Base-by-base conservation (phyloP, 2,329 filamentous ascomycete genomes). In the Claviceps maximensis region DNA sequence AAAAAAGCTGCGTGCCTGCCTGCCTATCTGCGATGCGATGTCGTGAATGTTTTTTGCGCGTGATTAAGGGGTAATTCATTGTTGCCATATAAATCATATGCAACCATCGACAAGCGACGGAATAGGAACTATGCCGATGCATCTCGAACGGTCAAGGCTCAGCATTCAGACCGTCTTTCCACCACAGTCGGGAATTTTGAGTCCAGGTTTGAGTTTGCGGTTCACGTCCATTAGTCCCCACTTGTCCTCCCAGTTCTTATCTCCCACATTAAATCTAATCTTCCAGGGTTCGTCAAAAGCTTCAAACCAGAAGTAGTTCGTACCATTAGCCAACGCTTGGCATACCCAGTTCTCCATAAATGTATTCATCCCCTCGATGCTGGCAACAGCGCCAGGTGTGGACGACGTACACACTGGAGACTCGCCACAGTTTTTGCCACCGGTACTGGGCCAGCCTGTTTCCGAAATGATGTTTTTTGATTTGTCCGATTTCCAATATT, bases 271-370 rank as follows among this genome's bases (percentile, higher is more conserved):
- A 71, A 83, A 95, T 19, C 68, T 63, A 53, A 85, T 74, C 72
- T 97, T 96, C 91, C 91, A 97, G 2, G 89, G 89, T 74, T 97
- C 91, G 65, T 97, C 91, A 65, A 96, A 97, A 10, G 89, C 89
- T 65, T 90, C 87, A 66, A 97, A 96, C 91, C 91, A 97, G 65
- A 96, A 96, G 67, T 95, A 97, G 59, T 94, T 83, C 1, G 89
- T 96, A 47, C 84, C 86, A 62, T 95, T 95, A 25, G 72, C 73
- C 57, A 96, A 70, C 12, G 86, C 83, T 50, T 81, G 75, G 67
- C 91, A 97, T 0, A 97, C 82, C 84, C 87, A 97, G 58, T 82
- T 80, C 1, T 82, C 74, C 80, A 97, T 84, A 62, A 96, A 89
- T n/a, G 73, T 75, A 64, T 97, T 97, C 73, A 96, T 74, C 65